Percentiles rank a stretch among this genome's conserved stretches.
Conservation (phyloP, 805 yeast species). For the Wickerhamiella australiensis region DNA sequence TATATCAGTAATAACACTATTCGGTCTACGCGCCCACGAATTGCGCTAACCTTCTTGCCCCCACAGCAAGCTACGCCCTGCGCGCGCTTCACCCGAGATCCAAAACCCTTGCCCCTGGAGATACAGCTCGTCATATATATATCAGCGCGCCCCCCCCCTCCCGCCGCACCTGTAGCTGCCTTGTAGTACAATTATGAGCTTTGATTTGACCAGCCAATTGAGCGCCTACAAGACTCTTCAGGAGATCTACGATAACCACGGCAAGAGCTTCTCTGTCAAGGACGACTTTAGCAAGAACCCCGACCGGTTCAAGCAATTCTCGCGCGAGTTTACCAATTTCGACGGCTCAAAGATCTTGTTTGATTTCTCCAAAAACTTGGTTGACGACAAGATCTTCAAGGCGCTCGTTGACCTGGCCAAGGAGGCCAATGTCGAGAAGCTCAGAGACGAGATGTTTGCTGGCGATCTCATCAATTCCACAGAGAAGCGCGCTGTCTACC, state of each 20-base stretch:
- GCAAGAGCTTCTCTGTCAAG: slow-evolving; percentile 59
- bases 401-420: slow-evolving; percentile 67
- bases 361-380: slow-evolving; percentile 89
- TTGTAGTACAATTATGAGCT: no score
- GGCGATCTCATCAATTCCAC: slow-evolving; percentile 94
- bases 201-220: slow-evolving; percentile 32
- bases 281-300: slow-evolving; percentile 69
- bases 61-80: no score
- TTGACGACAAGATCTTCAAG: slow-evolving; percentile 68
- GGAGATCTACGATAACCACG: slow-evolving; percentile 52
- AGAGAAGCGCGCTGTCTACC: slow-evolving; percentile 88
- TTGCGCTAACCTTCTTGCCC: no score
- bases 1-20: no score
- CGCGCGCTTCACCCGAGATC: neutral
- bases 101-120: neutral
- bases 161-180: neutral
- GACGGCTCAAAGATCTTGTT: slow-evolving; percentile 84
- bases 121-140: neutral
- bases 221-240: slow-evolving; percentile 78
- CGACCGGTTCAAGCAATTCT: slow-evolving; percentile 59
- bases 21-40: no score
- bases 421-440: slow-evolving; percentile 75
- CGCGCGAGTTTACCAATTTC: slow-evolving; percentile 67
- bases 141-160: neutral
- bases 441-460: slow-evolving; percentile 82